Conservation (phyloP, 2,329 filamentous ascomycete genomes). For the Talaromyces verruculosus region DNA sequence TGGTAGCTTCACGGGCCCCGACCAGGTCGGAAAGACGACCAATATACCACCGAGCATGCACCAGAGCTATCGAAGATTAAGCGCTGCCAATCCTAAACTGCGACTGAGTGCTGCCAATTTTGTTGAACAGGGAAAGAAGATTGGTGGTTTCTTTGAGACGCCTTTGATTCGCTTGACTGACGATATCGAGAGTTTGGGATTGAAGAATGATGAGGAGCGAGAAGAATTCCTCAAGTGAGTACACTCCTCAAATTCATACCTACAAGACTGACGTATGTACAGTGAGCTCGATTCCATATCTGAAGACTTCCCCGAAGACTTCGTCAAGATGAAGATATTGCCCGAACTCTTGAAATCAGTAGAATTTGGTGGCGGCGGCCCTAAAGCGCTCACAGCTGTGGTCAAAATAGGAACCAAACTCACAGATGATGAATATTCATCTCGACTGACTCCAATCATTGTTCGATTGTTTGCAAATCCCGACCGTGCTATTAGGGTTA, state of each 20-base stretch:
- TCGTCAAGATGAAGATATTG: constrained; percentile 95
- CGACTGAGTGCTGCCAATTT: constrained; percentile 82
- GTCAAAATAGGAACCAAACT: constrained; percentile 90
- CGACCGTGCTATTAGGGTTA: constrained; percentile 88
- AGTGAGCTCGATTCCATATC: constrained; percentile 79
- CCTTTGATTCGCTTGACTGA: constrained; percentile 89
- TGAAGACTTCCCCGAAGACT: constrained; percentile 95
- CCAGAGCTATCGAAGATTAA: constrained; percentile 82
- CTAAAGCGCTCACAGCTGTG: constrained; percentile 82
- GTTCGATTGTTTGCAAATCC: constrained; percentile 86
- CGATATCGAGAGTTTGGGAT: constrained; percentile 85
- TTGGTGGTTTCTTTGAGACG: constrained; percentile 87
- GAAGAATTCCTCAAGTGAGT: constrained; percentile 75
- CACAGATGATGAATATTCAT: constrained; percentile 83
- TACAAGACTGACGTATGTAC: constrained; percentile 25
- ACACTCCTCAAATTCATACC: background rate
- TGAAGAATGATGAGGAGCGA: constrained; percentile 81
- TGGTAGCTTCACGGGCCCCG: constrained; percentile 70
- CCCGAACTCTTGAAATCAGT: constrained; percentile 96
- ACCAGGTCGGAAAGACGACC: constrained; percentile 83
- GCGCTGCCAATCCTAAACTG: constrained; percentile 85
- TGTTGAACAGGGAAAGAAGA: constrained; percentile 80
- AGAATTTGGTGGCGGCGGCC: constrained; percentile 95
- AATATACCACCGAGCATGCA: constrained; percentile 86
- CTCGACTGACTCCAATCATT: constrained; percentile 79